Percentiles rank a stretch among this genome's conserved stretches.
Conservation (phyloP, 768 basidiomycete species). For the Mycena indigotica region DNA sequence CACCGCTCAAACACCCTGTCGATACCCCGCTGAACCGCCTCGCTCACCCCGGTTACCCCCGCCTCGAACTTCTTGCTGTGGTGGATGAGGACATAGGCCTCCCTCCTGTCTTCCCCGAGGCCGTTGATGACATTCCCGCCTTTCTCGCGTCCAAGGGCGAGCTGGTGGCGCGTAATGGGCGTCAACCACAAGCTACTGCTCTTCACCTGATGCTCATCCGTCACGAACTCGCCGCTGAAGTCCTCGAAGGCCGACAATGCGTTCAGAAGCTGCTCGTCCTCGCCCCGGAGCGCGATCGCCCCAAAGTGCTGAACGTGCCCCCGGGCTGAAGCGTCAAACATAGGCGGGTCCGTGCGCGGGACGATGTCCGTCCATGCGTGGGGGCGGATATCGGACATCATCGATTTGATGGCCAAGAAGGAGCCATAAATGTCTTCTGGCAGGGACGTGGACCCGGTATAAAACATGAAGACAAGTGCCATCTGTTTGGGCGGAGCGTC, state of each 20-base stretch:
- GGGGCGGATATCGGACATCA: constrained; percentile 28
- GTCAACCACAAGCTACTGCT: background rate
- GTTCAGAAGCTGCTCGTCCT: constrained; percentile 30
- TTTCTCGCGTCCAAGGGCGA: background rate
- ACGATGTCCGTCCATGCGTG: constrained; percentile 39
- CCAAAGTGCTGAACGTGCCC: constrained; percentile 39
- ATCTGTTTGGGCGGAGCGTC: constrained; percentile 26
- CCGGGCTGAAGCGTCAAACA: constrained; percentile 20
- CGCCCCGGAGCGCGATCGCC: constrained; percentile 34
- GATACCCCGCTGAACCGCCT: background rate
- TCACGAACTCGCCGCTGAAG: constrained; percentile 27
- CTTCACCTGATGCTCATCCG: background rate
- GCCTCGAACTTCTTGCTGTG: background rate
- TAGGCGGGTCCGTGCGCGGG: constrained; percentile 21
- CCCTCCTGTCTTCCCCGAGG: background rate
- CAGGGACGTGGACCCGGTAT: constrained; percentile 34
- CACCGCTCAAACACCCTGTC: background rate
- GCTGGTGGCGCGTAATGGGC: background rate
- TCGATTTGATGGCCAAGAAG: constrained; percentile 39
- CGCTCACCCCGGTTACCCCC: background rate
- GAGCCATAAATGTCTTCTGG: constrained; percentile 37
- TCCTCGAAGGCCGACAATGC: constrained; percentile 34
- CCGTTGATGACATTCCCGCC: background rate
- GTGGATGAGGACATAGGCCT: background rate
- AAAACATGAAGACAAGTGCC: constrained; percentile 32